Evolutionary conservation across 768 basidiomycete species (phyloP), one percentile per base, ranked within the genome.

Genomic region (Lentinula lateritia): DNA sequence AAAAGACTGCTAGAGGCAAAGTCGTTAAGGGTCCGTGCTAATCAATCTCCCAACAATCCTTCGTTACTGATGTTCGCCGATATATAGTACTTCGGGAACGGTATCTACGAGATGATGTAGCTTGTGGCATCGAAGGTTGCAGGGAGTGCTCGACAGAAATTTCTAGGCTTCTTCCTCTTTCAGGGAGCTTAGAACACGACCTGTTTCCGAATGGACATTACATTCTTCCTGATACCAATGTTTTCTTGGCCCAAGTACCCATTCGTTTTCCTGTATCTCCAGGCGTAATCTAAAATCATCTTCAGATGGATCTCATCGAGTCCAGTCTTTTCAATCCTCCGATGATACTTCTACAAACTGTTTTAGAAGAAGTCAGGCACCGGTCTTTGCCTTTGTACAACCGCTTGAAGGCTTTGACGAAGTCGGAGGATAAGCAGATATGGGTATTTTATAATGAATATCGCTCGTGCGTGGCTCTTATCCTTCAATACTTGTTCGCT

Each of bases 311-410:
- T 74, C 80, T 98, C 57, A 78, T 98, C 42, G 91, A 94, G 71
- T 92, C 90, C 0, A 75, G 81, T 1, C 76, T 86, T 1, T 92
- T 95, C 67, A 81, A 75, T 0, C 78, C 89, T 0, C 93, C 95
- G 0, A 86, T 98, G 58, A 88, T 99, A 60, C 77, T 99, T 23
- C 83, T 97, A 2, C 96, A 98, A 74, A 99, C 96, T 0, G 95
- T 98, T 2, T 78, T 98, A 57, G 92, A 97, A 65, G 97, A 99
- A 84, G 94, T 98, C 62, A 83, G 96, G 61, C 97, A 98, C 71
- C 83, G 97, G 18, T 94, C 92, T 0, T 75, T 98, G 28, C 96
- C 96, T 3, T 76, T 98, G 15, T 94, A 93, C 75, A 98, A 95
- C 71, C 89, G 95, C 36, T 80, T 99, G 64, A 95, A 92, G 67